Base-by-base conservation (phyloP, 2,329 filamentous ascomycete genomes). In the Fusarium lyarnte region DNA sequence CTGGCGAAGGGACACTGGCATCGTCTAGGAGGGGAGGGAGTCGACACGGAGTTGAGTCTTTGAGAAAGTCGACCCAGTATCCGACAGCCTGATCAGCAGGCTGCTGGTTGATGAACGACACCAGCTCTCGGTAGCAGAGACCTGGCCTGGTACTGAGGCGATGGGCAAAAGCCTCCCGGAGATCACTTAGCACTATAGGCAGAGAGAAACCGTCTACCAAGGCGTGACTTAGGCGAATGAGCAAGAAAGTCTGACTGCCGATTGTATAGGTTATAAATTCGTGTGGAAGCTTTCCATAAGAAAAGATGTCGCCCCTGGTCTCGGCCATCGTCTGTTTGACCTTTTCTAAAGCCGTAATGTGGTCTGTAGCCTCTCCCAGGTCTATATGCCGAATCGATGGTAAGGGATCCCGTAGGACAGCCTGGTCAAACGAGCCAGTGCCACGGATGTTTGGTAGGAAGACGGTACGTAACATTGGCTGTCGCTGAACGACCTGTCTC, bases 361-460 rank as follows among this genome's bases (percentile, higher is more conserved):
- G n/a, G n/a, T n/a, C n/a, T n/a, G n/a, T n/a, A n/a, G n/a, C n/a
- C n/a, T n/a, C n/a, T n/a, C n/a, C n/a, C n/a, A n/a, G n/a, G 43
- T 46, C 43, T 46, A 46, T 46, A 46, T 46, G 23, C 6, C 43
- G 25, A 46, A 46, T 13, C 13, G 25, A 8, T 1, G 43, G 43
- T 29, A 11, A 6, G 10, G 43, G 19, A n/a, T 54, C 36, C 8
- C 36, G 23, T 27, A 54, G 8, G 21, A 66, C 51, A 17, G 29
- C 67, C 53, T 70, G 67, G n/a, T 59, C 58, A n/a, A 70, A 66
- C 23, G 36, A 41, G 16, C 63, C 58, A 10, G 16, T 66, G 35
- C 27, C 52, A 23, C 43, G 29, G 46, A 47, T 38, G n/a, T 58
- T 29, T 66, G 33, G 81, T 42, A 19, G 77, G 29, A 66, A 61